Percentiles rank a stretch among this genome's conserved stretches.
These are phyloP conservation scores for Metarhizium album DNA, from an alignment of 2,329 filamentous ascomycete genomes.

Conservation along the genomic window DNA sequence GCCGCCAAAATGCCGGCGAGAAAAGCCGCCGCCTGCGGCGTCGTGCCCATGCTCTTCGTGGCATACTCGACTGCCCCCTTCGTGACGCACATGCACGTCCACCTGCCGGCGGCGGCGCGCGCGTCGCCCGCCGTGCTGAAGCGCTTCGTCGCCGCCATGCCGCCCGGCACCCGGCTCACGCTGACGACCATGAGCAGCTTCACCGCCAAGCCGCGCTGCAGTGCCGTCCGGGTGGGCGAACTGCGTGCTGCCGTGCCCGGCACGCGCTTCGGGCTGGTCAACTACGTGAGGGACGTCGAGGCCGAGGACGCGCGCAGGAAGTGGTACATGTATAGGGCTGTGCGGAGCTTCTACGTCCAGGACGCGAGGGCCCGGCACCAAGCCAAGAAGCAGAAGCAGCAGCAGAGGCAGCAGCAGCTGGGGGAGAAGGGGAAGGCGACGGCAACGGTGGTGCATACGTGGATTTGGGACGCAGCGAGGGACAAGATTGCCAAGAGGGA, in stretches of 20 bases:
- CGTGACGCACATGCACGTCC: constrained; percentile 61
- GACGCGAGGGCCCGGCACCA: constrained; percentile 8
- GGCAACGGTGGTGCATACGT: constrained; percentile 21
- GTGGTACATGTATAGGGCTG: constrained; percentile 31
- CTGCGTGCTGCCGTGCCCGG: constrained; percentile 17
- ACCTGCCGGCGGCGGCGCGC: constrained; percentile 55
- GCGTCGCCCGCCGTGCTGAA: constrained; percentile 44
- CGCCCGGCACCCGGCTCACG: constrained; percentile 34
- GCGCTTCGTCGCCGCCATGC: constrained; percentile 37
- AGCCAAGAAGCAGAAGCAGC: constrained; percentile 5
- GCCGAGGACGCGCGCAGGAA: constrained; percentile 22
- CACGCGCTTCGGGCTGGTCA: constrained; percentile 28
- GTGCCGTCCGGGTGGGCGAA: constrained; percentile 28
- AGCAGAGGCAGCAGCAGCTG: too few species aligned
- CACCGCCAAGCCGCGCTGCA: constrained; percentile 43
- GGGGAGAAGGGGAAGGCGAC: too few species aligned
- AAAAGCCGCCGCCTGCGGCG: constrained; percentile 50
- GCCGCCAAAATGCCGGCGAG: too few species aligned
- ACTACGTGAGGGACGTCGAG: constrained; percentile 26
- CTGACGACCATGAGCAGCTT: constrained; percentile 45
- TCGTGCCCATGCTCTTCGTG: constrained; percentile 55
- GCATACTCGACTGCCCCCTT: constrained; percentile 57
- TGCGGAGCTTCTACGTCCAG: constrained; percentile 28
- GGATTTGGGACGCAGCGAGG: constrained; percentile 31
- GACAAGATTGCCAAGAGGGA: constrained; percentile 15